Percentiles rank a stretch among this genome's conserved stretches.
Conservation (phyloP, 495 filamentous ascomycete species). For the Arthonia radiata region DNA sequence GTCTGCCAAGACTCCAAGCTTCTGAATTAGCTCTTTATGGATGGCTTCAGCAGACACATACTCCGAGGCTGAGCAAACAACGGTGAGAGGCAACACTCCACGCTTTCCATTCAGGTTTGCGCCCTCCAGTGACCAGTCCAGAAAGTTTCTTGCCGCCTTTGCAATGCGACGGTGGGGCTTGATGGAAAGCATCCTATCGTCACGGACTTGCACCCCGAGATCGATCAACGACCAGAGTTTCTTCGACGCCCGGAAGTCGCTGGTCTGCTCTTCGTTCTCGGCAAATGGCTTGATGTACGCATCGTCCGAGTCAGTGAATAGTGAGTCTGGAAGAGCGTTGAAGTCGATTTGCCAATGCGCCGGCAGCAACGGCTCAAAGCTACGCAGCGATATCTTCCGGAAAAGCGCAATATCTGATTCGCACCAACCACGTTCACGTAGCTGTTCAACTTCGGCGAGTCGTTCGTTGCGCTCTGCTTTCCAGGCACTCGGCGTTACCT, state of each 20-base stretch:
- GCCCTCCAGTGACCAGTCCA: conserved; percentile 11
- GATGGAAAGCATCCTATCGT: conserved; percentile 5
- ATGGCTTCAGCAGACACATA: conserved; percentile 2
- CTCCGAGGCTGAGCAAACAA: conserved; percentile 6
- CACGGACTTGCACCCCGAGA: conserved; percentile 10
- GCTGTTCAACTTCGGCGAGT: conserved; percentile 7
- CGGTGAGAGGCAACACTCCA: conserved; percentile 11
- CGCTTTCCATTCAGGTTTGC: conserved; percentile 6
- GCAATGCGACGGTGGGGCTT: conserved; percentile 6
- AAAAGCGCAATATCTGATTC: conserved; percentile 28
- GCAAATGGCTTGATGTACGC: conserved; percentile 21
- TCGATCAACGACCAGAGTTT: conserved; percentile 9
- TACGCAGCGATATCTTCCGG: conserved; percentile 28
- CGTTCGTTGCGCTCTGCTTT: conserved; percentile 9
- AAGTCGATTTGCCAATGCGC: conserved; percentile 34
- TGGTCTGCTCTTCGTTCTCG: conserved; percentile 4
- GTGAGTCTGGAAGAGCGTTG: conserved; percentile 25
- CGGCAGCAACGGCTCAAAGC: conserved; percentile 33
- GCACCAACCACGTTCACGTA: conserved; percentile 16
- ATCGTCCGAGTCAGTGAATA: conserved; percentile 22
- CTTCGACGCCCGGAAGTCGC: no score
- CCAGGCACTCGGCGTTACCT: conserved; percentile 7
- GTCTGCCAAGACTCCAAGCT: conserved; percentile 6
- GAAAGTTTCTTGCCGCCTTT: conserved; percentile 7
- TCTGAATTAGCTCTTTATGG: conserved; percentile 4